Evolutionary conservation across 352 stramenopile genomes (phyloP), one percentile per base, ranked within the genome.

Genomic region (Plasmopara muralis): DNA sequence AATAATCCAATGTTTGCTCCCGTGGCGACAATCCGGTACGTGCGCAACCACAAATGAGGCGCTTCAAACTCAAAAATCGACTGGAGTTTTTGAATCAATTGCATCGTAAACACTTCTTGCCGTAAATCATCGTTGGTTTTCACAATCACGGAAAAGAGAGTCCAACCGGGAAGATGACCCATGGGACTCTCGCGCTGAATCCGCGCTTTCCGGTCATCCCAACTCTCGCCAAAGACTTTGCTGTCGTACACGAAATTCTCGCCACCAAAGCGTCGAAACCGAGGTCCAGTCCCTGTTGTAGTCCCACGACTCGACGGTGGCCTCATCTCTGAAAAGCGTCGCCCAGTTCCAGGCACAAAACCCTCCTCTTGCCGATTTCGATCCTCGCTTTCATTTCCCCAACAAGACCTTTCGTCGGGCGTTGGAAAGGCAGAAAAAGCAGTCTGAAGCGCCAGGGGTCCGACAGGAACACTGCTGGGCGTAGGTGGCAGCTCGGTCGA

Each of bases 121-220:
- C 95, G 74, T 50, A 98, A 69, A 53, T 98, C 95, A 61, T 99
- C 96, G 62, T 98, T 98, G 1, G 87, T 97, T 69, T 99, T 99
- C 9, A 99, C 86, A 64, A 99, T 98, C 43, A 98, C 85, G 10
- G 85, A 90, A 35, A 89, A 82, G 9, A 98, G 66, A 50, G 97
- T 72, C 87, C 88, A 98, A 5, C 85, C 89, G 9, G 80, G 71
- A 16, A 86, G 50, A 6, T 84, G 69, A n/a, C 73, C 87, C 72
- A 78, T 89, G 29, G 67, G 82, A 18, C 74, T 94, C 89, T 68
- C 75, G 4, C 43, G 53, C 18, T 73, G 77, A 16, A 90, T 88
- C 6, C 77, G 75, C 28, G 71, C 68, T 35, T 80, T 72, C 1
- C 71, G 60, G 29, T 77, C 73, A 28, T 80, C 74, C 79, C 79